phyloP scores from a whole-genome alignment of 805 yeast genomes.

The Jamesozyma hellenica region DNA sequence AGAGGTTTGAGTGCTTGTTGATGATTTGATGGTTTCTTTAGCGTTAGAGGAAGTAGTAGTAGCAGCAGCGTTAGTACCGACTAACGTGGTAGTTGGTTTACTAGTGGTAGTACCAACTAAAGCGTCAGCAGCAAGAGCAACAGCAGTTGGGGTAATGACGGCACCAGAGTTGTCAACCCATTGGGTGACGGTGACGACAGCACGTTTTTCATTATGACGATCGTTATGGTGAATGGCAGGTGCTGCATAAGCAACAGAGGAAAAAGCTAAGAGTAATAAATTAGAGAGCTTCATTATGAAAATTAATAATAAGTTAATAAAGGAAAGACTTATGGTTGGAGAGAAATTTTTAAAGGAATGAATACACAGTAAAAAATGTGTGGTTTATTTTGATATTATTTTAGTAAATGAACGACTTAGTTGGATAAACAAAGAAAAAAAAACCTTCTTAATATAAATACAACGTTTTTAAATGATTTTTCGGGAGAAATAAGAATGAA shows the following conservation, averaged over 20 bases:
- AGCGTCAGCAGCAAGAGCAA: constrained; percentile 16
- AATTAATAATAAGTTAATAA: constrained; percentile 1
- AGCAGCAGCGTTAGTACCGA: constrained; percentile 4
- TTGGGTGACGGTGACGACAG: constrained; percentile 27
- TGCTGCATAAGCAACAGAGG: constrained; percentile 21
- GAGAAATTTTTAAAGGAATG: constrained; percentile 2
- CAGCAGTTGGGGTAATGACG: constrained; percentile 17
- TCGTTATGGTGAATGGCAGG: constrained; percentile 21
- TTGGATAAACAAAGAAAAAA: background rate
- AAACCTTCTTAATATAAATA: background rate
- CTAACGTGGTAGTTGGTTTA: constrained; percentile 8
- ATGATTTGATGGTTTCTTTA: constrained; percentile 19
- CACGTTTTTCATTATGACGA: constrained; percentile 24
- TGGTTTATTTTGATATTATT: background rate
- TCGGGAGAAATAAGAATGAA: background rate
- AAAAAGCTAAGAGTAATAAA: constrained; percentile 15
- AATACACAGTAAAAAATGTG: constrained; percentile 1
- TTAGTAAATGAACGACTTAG: constrained; percentile 2
- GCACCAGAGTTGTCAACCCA: constrained; percentile 26
- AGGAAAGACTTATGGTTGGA: constrained; percentile 11
- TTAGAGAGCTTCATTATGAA: constrained; percentile 18
- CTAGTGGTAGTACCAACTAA: constrained; percentile 9
- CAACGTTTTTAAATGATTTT: background rate
- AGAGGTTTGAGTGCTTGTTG: constrained; percentile 15
- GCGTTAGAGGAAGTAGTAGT: constrained; percentile 15